Base-by-base conservation (phyloP, 495 filamentous ascomycete genomes). In the Darksidea phi region DNA sequence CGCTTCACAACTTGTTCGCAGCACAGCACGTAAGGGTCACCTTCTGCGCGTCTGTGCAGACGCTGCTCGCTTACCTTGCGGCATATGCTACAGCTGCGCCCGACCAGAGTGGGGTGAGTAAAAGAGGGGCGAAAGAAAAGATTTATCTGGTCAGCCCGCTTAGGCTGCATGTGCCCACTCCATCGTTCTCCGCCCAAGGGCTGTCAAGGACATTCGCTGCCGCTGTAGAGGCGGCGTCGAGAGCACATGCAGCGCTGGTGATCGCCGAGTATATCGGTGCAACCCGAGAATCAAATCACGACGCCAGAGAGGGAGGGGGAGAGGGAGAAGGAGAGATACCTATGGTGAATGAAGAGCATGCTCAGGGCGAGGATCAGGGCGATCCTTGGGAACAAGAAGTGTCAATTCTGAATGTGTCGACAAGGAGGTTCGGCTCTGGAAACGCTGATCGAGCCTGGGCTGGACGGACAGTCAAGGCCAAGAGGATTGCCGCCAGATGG, bases 161-260 rank as follows among this genome's bases (percentile, higher is more conserved):
- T 11, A 72, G 77, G 26, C 71, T 90, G 36, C 91, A 96, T 73
- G 77, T 77, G n/a, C 73, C 78, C 25, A 92, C 88, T 4, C 82
- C 83, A 55, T 89, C 94, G 67, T 92, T 88, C 79, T 91, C 88
- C 43, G 90, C 86, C 0, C 91, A 95, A 71, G 91, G 90, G 0
- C 71, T 96, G 5, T 83, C 83, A 49, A 83, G 84, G 67, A 89
- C 86, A 5, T 76, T 88, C 15, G 82, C 91, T 11, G 71, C 73
- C 21, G 74, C 87, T 6, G 83, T 92, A 25, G 91, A 95, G 65
- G 77, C 84, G 7, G 84, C 86, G 1, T 47, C 48, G 21, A 56
- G 53, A 17, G 48, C 57, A 0, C 23, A 48, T 6, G 63, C 54
- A 20, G 41, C 46, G 51, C 66, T 75, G 2, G 17, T 70, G n/a